These are phyloP conservation scores for Termitomyces sp. DNA, from an alignment of 768 basidiomycete species.

Conservation along the genomic window DNA sequence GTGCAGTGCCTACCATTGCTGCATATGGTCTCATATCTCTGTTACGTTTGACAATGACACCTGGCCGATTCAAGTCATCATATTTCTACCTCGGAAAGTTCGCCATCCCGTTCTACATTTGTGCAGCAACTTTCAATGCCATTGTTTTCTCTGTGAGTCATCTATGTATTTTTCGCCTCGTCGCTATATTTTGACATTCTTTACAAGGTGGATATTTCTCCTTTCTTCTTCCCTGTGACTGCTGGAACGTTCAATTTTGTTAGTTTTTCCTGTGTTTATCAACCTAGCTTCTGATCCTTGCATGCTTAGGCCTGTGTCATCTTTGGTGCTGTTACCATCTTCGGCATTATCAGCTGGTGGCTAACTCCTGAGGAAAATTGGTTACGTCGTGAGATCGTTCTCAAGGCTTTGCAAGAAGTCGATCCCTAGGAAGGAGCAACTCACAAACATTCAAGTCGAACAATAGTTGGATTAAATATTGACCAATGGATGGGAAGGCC, in stretches of 20 bases:
- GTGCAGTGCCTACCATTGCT: slow-evolving; percentile 81
- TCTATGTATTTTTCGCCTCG: slow-evolving; percentile 8
- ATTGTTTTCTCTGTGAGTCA: slow-evolving; percentile 70
- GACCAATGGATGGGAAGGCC: neutral
- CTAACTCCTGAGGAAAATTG: slow-evolving; percentile 76
- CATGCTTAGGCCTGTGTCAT: slow-evolving; percentile 62
- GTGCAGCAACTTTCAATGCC: slow-evolving; percentile 65
- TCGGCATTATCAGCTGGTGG: slow-evolving; percentile 74
- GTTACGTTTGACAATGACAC: slow-evolving; percentile 74
- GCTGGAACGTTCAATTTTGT: slow-evolving; percentile 83
- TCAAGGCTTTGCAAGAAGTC: slow-evolving; percentile 37
- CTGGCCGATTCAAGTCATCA: slow-evolving; percentile 64
- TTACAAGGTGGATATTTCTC: slow-evolving; percentile 73
- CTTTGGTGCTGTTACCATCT: slow-evolving; percentile 71
- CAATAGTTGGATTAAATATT: neutral
- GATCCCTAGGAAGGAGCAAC: slow-evolving; percentile 4
- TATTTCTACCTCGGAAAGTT: slow-evolving; percentile 67
- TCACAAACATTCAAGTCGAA: too few species aligned
- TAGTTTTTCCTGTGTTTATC: slow-evolving; percentile 22
- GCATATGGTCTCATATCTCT: slow-evolving; percentile 81
- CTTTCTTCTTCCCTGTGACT: slow-evolving; percentile 81
- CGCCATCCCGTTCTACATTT: slow-evolving; percentile 62
- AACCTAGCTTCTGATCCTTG: slow-evolving; percentile 8
- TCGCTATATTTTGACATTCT: neutral
- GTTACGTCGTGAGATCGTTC: slow-evolving; percentile 61